Percentiles rank a stretch among this genome's conserved stretches.
These are phyloP conservation scores for Alternaria viburni DNA, from an alignment of 2,329 filamentous ascomycete species.

Conservation along the genomic window DNA sequence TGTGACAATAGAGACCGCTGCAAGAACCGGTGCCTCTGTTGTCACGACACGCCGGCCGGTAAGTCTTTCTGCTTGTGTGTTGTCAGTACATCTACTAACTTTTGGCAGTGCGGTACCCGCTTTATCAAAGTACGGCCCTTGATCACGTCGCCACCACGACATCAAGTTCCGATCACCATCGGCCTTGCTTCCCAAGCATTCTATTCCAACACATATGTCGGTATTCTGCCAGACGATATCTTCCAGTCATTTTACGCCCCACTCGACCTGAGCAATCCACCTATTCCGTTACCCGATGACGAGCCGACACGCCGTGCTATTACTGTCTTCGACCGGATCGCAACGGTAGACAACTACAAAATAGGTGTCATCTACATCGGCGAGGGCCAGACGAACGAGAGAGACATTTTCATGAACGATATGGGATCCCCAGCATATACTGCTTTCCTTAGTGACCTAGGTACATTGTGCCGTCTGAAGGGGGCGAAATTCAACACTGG, in stretches of 20 bases:
- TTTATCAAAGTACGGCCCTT: constrained; percentile 49
- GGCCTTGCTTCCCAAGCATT: constrained; percentile 49
- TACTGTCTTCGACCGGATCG: constrained; percentile 80
- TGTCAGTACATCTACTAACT: constrained; percentile 15
- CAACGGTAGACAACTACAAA: constrained; percentile 93
- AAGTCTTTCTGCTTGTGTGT: constrained; percentile 59
- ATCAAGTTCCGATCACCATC: constrained; percentile 50
- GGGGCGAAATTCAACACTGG: constrained; percentile 91
- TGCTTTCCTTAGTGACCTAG: constrained; percentile 80
- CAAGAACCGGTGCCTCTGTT: constrained; percentile 69
- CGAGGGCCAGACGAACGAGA: constrained; percentile 81
- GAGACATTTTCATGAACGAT: constrained; percentile 85
- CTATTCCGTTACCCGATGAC: constrained; percentile 75
- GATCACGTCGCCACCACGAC: constrained; percentile 47
- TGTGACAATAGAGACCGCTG: constrained; percentile 75
- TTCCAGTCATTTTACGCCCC: constrained; percentile 73
- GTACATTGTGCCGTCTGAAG: constrained; percentile 79
- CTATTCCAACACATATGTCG: constrained; percentile 61
- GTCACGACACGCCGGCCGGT: constrained; percentile 75
- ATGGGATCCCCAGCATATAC: constrained; percentile 88
- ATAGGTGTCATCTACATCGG: constrained; percentile 94
- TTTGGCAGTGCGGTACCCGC: constrained; percentile 48
- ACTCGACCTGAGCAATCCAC: constrained; percentile 57
- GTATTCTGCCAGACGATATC: constrained; percentile 75
- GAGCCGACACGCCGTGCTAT: constrained; percentile 77